Base-by-base conservation (phyloP, 139 green algal genomes). In the Trebouxia sp. region DNA sequence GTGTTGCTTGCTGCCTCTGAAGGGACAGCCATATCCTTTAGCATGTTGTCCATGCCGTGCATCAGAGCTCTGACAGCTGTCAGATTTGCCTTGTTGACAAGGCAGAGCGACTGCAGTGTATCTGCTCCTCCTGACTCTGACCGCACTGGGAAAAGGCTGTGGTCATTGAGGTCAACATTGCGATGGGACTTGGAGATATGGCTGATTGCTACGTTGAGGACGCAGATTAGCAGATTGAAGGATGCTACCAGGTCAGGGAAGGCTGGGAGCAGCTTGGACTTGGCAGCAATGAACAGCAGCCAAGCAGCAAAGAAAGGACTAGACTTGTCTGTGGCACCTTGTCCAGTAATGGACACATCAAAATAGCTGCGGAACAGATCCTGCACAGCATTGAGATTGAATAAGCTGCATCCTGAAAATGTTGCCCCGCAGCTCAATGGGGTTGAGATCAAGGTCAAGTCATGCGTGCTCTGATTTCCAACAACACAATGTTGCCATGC, bases 191-290 rank as follows among this genome's bases (percentile, higher is more conserved):
- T 56, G 17, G 85, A 75, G n/a, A 87, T 38, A 47, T 87, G 79
- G 4, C 17, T 53, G 50, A 85, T 72, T 37, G 83, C 20, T 6
- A 81, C 75, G 38, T 77, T 55, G 0, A 80, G 14, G 22, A 83
- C 78, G 66, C 79, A 87, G 47, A 89, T 53, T 41, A 89, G 82
- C 65, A 89, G 85, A n/a, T 83, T 81, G 58, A 87, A 87, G 35
- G 42, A 75, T 79, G 79, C 66, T 11, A 85, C 79, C 32, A 89
- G 79, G 41, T 89, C 85, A 38, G 75, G 79, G 14, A 79, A 78
- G 8, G 78, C 42, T n/a, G 79, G 79, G 43, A 89, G 83, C 53
- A 89, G 82, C 43, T 65, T 38, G 14, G 66, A 70, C 74, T 84
- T 82, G n/a, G 82, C 82, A 14, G 58, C 62, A 10, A 85, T 37